Conservation (phyloP, 73 alveolate genomes). For the Blepharisma japonicum region DNA sequence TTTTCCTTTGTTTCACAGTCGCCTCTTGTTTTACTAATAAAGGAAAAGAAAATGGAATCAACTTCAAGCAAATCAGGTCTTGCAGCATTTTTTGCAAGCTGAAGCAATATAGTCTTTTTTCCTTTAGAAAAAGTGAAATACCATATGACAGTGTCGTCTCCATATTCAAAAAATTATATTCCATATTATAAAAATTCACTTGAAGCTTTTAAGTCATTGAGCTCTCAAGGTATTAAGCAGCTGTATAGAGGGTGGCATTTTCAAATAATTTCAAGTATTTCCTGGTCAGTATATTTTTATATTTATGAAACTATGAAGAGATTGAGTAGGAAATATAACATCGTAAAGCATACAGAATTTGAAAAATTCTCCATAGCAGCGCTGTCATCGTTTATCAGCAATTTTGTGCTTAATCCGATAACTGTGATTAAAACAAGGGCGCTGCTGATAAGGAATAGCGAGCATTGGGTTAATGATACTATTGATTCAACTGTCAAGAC, state of each 20-base stretch:
- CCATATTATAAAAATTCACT: conserved; percentile 5
- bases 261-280: background rate
- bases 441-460: background rate
- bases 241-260: conserved; percentile 16
- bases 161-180: background rate
- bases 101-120: background rate
- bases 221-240: background rate
- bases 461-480: background rate
- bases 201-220: background rate
- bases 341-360: background rate
- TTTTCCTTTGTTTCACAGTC: too few relatives aligned
- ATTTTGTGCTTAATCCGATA: background rate
- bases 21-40: too few relatives aligned
- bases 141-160: conserved; percentile 20
- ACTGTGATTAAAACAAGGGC: conserved; percentile 9
- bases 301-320: background rate
- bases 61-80: conserved; percentile 15
- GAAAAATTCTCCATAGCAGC: conserved; percentile 21
- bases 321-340: background rate
- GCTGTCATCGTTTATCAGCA: background rate
- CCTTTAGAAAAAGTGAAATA: conserved; percentile 24
- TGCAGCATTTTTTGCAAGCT: conserved; percentile 20
- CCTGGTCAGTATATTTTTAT: conserved; percentile 1
- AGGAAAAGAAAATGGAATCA: too few relatives aligned
- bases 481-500: background rate